Evolutionary conservation across 495 filamentous ascomycete species (phyloP).

Genomic region (Trichoderma erinaceum): DNA sequence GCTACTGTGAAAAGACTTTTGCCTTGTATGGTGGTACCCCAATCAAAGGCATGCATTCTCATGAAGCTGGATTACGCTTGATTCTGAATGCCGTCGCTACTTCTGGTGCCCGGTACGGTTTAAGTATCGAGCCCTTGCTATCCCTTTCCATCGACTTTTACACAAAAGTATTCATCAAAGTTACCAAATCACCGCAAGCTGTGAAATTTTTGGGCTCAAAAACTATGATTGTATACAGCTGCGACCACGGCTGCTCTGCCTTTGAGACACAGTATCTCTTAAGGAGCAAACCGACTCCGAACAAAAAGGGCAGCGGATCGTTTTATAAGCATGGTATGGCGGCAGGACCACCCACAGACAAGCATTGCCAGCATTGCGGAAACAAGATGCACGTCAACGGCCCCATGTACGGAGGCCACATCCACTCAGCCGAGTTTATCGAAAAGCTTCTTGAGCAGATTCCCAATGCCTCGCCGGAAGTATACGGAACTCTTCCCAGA

Average conservation of each 20-base stretch:
- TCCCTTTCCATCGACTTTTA: constrained; percentile 96
- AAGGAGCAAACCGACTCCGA: constrained; percentile 52
- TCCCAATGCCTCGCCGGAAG: constrained; percentile 50
- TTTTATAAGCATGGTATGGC: constrained; percentile 71
- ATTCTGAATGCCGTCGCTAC: constrained; percentile 75
- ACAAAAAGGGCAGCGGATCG: constrained; percentile 59
- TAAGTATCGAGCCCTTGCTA: constrained; percentile 83
- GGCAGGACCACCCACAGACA: constrained; percentile 55
- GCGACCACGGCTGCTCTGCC: constrained; percentile 81
- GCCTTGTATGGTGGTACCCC: constrained; percentile 86
- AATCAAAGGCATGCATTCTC: constrained; percentile 71
- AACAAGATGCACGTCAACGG: constrained; percentile 80
- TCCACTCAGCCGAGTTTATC: constrained; percentile 80
- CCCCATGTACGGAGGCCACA: constrained; percentile 88
- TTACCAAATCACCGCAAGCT: constrained; percentile 67
- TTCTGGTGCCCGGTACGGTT: constrained; percentile 76
- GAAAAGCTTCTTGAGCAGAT: constrained; percentile 64
- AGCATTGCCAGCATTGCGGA: constrained; percentile 73
- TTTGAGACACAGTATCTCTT: constrained; percentile 75
- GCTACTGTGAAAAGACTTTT: constrained; percentile 89
- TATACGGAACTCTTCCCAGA: constrained; percentile 71
- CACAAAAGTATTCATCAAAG: constrained; percentile 78
- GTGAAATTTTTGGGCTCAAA: constrained; percentile 87
- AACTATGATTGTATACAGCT: constrained; percentile 89
- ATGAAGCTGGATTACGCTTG: constrained; percentile 84